These are phyloP conservation scores for Populus euphratica DNA, from an alignment of 345 rosid species.

Conservation along the genomic window DNA sequence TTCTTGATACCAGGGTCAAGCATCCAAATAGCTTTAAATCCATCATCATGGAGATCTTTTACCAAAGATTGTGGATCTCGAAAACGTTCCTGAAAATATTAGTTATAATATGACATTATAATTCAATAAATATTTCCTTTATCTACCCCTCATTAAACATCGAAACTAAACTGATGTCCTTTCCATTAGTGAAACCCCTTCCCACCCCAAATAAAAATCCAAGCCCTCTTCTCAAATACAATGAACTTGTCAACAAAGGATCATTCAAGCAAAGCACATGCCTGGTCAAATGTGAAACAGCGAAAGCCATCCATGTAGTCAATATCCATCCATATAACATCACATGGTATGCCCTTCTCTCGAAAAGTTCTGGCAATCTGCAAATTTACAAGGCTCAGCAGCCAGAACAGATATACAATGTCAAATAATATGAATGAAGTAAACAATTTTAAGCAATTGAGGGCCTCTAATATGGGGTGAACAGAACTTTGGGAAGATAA, in stretches of 20 bases:
- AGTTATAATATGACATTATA: not conserved
- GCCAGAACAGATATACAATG: conserved; percentile 8
- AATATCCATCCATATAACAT: conserved; percentile 97
- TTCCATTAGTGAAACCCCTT: not conserved
- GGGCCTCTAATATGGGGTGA: no score
- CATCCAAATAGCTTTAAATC: conserved; percentile 95
- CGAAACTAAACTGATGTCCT: not conserved
- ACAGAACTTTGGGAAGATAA: not conserved
- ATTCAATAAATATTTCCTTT: not conserved
- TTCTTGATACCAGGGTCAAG: conserved; percentile 87
- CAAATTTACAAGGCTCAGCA: conserved; percentile 8
- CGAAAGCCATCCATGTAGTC: conserved; percentile 98
- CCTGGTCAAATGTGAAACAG: conserved; percentile 93
- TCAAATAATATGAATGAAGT: not conserved
- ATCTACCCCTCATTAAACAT: no score
- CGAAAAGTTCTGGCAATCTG: conserved; percentile 74
- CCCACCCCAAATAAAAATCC: not conserved
- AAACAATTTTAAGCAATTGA: not conserved
- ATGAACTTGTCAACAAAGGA: not conserved
- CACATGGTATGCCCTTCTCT: conserved; percentile 79
- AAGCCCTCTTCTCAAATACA: not conserved
- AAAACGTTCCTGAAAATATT: conserved; percentile 55
- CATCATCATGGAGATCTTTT: conserved; percentile 51
- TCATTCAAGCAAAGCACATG: conserved; percentile 21
- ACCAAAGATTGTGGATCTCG: conserved; percentile 62